Evolutionary conservation across 805 yeast species (phyloP), one percentile per base, ranked within the genome.

Genomic region (Zygotorulaspora florentina): DNA sequence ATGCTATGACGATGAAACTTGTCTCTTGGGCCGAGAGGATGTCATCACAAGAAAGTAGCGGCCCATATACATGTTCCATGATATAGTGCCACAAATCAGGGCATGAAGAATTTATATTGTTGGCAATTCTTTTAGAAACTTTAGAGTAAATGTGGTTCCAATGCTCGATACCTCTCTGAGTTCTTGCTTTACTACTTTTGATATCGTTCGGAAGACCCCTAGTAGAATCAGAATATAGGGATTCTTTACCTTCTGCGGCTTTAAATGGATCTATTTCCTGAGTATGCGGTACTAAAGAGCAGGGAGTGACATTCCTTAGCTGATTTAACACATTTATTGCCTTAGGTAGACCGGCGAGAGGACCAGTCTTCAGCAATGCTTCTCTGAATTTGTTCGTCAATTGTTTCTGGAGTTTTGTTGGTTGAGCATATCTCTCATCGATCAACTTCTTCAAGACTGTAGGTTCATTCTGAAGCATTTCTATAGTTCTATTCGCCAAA

Each of bases 21-120:
- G 96, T 84, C 52, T 88, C 95, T 51, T 71, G 73, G 1, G 85
- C 80, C 3, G 72, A 59, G 25, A 90, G 65, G 1, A 87, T 73
- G 2, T 73, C 82, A 13, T 80, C 76, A 62, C 67, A 84, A 16
- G 95, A 83, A 49, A 90, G 72, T 28, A 90, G 66, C 4, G 95
- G 88, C 0, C 87, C 79, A 60, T 90, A 90, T 12, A 85, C 90
- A 59, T 83, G 80, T 43, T 79, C 77, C 41, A 82, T 68, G 0
- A 91, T 79, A 57, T 75, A 85, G 48, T 76, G 72, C 83, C 91
- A 86, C 48, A 90, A 72, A 62, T 90, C 96, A 0, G 96, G 96
- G 63, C 88, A 88, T 12, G 96, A 85, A 0, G 76, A 68, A 43
- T 71, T 64, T 77, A 90, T 70, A 57, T 88, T 93, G 38, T 71